Percentiles rank a stretch among this genome's conserved stretches.
Conservation (phyloP, 495 filamentous ascomycete species). For the Talaromyces wortmannii region DNA sequence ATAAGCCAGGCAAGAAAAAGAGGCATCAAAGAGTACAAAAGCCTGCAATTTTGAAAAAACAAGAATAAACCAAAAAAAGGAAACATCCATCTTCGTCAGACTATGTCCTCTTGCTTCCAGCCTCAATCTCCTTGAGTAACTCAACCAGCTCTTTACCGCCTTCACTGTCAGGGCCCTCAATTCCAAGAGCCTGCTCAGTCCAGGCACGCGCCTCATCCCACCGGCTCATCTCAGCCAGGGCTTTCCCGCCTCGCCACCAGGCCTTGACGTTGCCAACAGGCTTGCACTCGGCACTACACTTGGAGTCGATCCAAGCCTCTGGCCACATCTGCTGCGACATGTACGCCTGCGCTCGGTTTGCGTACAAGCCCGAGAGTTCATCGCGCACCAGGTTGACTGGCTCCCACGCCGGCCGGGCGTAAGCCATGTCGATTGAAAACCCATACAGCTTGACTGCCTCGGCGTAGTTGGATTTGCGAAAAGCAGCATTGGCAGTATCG, state of each 20-base stretch:
- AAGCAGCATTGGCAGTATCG: conserved; percentile 75
- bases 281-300: conserved; percentile 85
- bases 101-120: conserved; percentile 22
- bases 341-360: conserved; percentile 84
- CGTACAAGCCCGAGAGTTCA: conserved; percentile 70
- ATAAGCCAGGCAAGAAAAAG: not conserved
- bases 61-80: not conserved
- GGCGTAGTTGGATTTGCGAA: conserved; percentile 63
- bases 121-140: conserved; percentile 65
- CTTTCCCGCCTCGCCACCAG: conserved; percentile 81
- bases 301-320: conserved; percentile 77
- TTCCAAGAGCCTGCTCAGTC: conserved; percentile 67
- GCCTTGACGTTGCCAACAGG: conserved; percentile 82
- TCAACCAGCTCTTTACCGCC: conserved; percentile 52
- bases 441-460: conserved; percentile 79
- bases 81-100: not conserved
- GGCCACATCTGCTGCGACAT: conserved; percentile 75
- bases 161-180: conserved; percentile 68
- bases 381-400: conserved; percentile 73
- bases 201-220: conserved; percentile 74
- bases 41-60: too few relatives aligned
- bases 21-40: not conserved
- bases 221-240: conserved; percentile 84
- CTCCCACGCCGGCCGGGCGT: conserved; percentile 79
- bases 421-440: conserved; percentile 80